Evolutionary conservation across 2,329 filamentous ascomycete genomes (phyloP).

Genomic region (Bipolaris oryzae): DNA sequence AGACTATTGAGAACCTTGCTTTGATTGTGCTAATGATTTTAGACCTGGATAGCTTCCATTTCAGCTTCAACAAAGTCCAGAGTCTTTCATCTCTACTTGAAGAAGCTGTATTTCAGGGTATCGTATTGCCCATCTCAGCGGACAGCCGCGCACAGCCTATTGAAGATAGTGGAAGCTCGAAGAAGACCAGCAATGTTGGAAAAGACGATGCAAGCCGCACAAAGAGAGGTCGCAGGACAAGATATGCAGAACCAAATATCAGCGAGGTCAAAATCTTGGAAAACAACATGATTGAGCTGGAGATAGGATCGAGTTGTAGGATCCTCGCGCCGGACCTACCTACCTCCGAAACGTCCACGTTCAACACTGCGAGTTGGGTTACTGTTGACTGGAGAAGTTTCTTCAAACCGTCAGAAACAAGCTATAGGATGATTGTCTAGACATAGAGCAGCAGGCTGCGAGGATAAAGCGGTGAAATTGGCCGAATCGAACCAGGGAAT

Average conservation of each 20-base stretch:
- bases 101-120: neutral
- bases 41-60: constrained; percentile 8
- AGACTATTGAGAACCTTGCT: neutral
- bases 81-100: neutral
- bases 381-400: neutral
- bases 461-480: neutral
- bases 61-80: neutral
- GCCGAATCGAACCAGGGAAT: neutral
- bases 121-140: neutral
- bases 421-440: no score
- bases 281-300: neutral
- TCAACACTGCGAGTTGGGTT: neutral
- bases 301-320: neutral
- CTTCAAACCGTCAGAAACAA: neutral
- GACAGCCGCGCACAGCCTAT: neutral
- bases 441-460: no score
- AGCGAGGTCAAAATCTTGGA: neutral
- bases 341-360: neutral
- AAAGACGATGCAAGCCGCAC: neutral
- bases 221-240: neutral
- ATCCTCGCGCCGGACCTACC: neutral
- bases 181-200: neutral
- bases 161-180: neutral
- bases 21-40: neutral
- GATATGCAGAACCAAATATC: neutral